phyloP scores from a whole-genome alignment of 257 asterid species.

The Capsicum baccatum region DNA sequence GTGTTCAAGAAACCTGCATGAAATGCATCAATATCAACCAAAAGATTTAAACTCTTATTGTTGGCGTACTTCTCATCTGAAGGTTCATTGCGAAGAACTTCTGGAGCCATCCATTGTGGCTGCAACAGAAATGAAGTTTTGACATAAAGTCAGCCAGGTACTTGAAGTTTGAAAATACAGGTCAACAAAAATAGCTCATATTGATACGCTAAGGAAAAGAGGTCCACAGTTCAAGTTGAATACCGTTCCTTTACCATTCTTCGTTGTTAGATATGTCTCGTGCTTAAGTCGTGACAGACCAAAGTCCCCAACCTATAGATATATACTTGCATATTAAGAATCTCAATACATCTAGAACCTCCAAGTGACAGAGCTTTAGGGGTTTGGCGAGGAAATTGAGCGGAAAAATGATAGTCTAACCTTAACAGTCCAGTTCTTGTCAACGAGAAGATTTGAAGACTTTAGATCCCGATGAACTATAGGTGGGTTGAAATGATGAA shows the following conservation, averaged over 20 bases:
- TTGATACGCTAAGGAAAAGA: conserved; percentile 27
- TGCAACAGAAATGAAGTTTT: conserved; percentile 42
- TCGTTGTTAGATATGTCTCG: conserved; percentile 85
- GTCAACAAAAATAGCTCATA: conserved; percentile 29
- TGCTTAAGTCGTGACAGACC: conserved; percentile 90
- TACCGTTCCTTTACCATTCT: conserved; percentile 97
- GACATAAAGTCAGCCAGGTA: conserved; percentile 20
- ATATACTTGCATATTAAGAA: not conserved
- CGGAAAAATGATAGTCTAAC: conserved; percentile 44
- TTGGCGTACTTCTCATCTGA: conserved; percentile 82
- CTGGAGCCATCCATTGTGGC: conserved; percentile 99
- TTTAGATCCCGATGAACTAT: conserved; percentile 94
- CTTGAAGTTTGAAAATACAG: conserved; percentile 5
- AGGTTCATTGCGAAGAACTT: conserved; percentile 93
- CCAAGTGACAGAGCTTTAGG: conserved; percentile 14
- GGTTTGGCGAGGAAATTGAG: not conserved
- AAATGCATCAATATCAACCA: conserved; percentile 5
- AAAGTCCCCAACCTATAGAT: conserved; percentile 92
- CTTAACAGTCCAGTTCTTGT: conserved; percentile 97
- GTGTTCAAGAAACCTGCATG: not conserved
- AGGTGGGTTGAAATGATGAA: conserved; percentile 87
- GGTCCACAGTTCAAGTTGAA: conserved; percentile 26
- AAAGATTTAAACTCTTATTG: not conserved
- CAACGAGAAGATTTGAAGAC: conserved; percentile 97
- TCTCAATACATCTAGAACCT: conserved; percentile 26